Conservation (phyloP, 1,284 basidiomycete genomes). For the Pseudozyma tsukubaensis region DNA sequence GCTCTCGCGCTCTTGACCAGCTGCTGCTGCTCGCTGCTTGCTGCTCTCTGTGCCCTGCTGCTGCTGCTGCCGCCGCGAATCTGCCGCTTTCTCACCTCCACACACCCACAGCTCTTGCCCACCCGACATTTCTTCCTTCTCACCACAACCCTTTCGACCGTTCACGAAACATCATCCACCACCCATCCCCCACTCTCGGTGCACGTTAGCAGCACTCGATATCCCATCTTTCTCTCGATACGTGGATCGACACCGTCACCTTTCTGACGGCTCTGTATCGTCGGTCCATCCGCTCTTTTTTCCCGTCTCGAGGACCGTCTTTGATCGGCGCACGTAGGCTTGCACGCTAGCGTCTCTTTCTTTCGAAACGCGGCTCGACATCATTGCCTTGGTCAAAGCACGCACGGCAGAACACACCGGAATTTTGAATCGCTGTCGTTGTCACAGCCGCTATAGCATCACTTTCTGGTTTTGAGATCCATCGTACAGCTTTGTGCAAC, state of each 20-base stretch:
- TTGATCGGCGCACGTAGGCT: not conserved
- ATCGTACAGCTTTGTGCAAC: no score
- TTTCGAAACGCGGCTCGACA: no score
- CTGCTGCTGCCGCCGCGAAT: conserved; percentile 2
- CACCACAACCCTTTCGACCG: conserved; percentile 20
- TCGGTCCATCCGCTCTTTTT: conserved; percentile 4
- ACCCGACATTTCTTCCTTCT: conserved; percentile 32
- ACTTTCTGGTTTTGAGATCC: no score
- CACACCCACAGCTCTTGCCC: conserved; percentile 14
- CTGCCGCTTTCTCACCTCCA: conserved; percentile 29
- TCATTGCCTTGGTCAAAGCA: no score
- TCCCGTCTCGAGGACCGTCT: not conserved
- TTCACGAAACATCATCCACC: conserved; percentile 7
- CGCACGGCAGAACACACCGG: no score
- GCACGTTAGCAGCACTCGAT: not conserved
- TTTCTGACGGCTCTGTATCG: not conserved
- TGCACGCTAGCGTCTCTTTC: no score
- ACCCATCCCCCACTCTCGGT: not conserved
- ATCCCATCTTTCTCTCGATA: not conserved
- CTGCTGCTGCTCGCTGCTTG: not conserved
- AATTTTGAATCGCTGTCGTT: no score
- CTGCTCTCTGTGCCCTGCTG: conserved; percentile 1
- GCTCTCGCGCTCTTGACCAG: not conserved
- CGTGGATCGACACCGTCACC: conserved; percentile 5
- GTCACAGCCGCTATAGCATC: no score